Evolutionary conservation across 306 rosid species (phyloP).

Genomic region (Canavalia ensiformis): DNA sequence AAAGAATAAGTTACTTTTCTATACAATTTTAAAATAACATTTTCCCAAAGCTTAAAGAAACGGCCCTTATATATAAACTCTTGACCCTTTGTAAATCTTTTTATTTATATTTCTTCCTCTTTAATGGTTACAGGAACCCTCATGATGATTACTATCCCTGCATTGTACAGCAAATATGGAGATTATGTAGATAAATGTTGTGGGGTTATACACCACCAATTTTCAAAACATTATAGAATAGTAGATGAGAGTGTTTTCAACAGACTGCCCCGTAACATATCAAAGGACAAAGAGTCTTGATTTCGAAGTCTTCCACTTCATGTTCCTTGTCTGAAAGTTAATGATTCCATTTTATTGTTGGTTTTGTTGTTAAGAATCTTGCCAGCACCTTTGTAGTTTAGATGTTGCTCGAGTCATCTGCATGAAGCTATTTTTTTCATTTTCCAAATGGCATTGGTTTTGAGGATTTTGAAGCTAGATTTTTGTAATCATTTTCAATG

Average conservation of each 20-base stretch:
- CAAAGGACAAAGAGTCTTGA: conserved; percentile 78
- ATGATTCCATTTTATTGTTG: not conserved
- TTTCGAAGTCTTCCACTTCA: conserved; percentile 33
- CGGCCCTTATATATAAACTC: not conserved
- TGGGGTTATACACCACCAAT: conserved; percentile 72
- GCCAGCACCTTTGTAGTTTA: conserved; percentile 34
- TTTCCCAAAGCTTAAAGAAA: no score
- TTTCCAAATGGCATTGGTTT: not conserved
- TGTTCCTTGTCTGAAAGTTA: conserved; percentile 27
- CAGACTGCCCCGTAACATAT: conserved; percentile 68
- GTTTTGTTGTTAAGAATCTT: not conserved
- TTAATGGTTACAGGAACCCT: conserved; percentile 72
- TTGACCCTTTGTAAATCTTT: not conserved
- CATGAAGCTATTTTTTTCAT: conserved; percentile 20
- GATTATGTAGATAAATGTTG: conserved; percentile 62
- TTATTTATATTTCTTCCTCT: conserved; percentile 39
- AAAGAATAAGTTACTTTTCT: no score
- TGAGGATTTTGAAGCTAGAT: conserved; percentile 8
- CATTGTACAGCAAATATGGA: conserved; percentile 74
- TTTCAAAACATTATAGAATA: conserved; percentile 83
- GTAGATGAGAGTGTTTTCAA: conserved; percentile 81
- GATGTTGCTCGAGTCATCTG: conserved; percentile 33
- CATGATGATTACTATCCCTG: conserved; percentile 73
- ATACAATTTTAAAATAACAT: no score
- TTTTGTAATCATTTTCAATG: not conserved